phyloP scores from a whole-genome alignment of 352 stramenopile genomes.

The Phytophthora pistaciae region DNA sequence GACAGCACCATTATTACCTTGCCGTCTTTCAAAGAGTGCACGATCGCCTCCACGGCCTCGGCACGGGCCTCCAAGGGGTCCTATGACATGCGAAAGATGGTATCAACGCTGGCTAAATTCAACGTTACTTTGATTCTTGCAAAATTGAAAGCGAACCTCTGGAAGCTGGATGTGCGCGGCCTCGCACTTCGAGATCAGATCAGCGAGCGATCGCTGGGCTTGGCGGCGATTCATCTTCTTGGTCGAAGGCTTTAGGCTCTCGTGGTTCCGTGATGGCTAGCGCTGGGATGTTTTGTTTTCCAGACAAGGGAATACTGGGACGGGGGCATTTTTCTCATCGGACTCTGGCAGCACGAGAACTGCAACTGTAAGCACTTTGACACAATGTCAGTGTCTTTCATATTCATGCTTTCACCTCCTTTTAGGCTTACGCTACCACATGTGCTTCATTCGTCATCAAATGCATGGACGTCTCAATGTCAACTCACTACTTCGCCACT shows the following conservation, averaged over 20 bases:
- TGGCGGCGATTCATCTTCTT: slow-evolving; percentile 71
- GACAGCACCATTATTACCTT: slow-evolving; percentile 33
- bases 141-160: too few species aligned
- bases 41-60: slow-evolving; percentile 50
- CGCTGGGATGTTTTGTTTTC: too few species aligned
- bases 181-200: slow-evolving; percentile 72
- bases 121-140: too few species aligned
- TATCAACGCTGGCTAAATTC: not conserved
- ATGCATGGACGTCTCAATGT: not conserved
- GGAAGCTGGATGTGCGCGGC: slow-evolving; percentile 66
- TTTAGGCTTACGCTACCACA: too few species aligned
- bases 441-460: not conserved
- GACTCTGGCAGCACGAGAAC: too few species aligned
- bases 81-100: slow-evolving; percentile 16
- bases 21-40: slow-evolving; percentile 46
- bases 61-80: slow-evolving; percentile 46
- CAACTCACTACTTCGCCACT: slow-evolving; percentile 14
- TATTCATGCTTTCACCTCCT: too few species aligned
- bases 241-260: not conserved
- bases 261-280: too few species aligned
- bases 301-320: not conserved
- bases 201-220: slow-evolving; percentile 63
- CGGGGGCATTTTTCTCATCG: not conserved
- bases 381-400: too few species aligned
- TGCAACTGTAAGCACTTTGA: too few species aligned